These are phyloP conservation scores for Mucor circinelloides DNA, from an alignment of 371 early-diverging fungal genomes.

Conservation along the genomic window DNA sequence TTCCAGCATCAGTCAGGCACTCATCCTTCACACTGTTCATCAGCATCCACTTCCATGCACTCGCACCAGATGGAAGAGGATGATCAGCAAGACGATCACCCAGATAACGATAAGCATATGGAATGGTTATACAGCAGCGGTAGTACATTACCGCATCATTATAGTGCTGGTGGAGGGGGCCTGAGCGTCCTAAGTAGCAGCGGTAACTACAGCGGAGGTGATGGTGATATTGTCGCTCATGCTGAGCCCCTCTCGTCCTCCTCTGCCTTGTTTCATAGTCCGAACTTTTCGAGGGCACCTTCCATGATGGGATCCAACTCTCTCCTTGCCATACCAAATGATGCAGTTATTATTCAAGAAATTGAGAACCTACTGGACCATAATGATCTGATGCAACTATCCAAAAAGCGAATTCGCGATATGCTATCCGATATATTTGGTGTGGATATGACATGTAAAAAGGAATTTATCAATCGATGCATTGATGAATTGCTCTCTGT, in stretches of 20 bases:
- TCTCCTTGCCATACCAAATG: conserved; percentile 30
- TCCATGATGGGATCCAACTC: conserved; percentile 9
- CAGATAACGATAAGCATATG: neutral
- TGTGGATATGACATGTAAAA: conserved; percentile 75
- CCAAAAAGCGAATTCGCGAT: conserved; percentile 87
- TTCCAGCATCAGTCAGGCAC: neutral
- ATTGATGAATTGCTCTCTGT: conserved; percentile 60
- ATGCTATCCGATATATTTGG: conserved; percentile 74
- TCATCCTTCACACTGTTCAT: conserved; percentile 4
- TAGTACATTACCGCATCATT: neutral
- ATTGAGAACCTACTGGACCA: conserved; percentile 73
- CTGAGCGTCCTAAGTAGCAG: neutral
- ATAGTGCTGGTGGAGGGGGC: neutral
- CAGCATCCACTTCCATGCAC: neutral
- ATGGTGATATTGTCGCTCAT: neutral
- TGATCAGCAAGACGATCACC: neutral
- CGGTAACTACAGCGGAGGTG: neutral
- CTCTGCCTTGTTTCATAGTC: neutral
- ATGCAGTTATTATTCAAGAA: conserved; percentile 73
- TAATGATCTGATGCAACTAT: conserved; percentile 74
- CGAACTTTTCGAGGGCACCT: conserved; percentile 7
- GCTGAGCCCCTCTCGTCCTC: neutral
- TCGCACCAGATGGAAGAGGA: conserved; percentile 1
- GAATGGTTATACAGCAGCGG: neutral
- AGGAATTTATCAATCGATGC: conserved; percentile 77